Evolutionary conservation across 2,329 filamentous ascomycete genomes (phyloP).

Genomic region (Zarea fungicola): DNA sequence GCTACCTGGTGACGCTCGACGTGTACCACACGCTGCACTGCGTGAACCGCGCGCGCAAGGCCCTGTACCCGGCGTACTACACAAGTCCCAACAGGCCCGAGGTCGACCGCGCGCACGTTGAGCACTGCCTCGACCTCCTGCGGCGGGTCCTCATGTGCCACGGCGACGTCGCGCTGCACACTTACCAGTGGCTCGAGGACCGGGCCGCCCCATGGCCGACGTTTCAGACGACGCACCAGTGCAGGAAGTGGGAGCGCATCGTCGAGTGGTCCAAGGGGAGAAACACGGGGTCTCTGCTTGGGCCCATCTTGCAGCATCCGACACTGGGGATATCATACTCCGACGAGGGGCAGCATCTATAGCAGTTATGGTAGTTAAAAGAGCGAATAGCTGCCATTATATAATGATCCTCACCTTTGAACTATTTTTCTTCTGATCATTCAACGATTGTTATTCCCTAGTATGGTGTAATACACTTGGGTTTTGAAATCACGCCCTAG

Average conservation of each 20-base stretch:
- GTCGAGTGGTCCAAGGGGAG: background rate
- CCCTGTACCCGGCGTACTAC: conserved; percentile 13
- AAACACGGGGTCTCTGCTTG: background rate
- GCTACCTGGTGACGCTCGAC: conserved; percentile 14
- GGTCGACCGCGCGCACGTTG: conserved; percentile 1
- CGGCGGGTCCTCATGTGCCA: conserved; percentile 18
- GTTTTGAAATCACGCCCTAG: no score
- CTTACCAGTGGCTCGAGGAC: conserved; percentile 12
- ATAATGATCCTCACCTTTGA: no score
- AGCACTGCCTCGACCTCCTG: conserved; percentile 17
- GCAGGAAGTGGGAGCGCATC: background rate
- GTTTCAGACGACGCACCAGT: conserved; percentile 7
- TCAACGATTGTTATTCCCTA: no score
- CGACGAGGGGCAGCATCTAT: background rate
- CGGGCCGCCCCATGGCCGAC: conserved; percentile 6
- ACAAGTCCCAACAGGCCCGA: conserved; percentile 6
- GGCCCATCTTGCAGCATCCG: background rate
- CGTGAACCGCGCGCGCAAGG: conserved; percentile 13
- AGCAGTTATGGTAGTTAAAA: no score
- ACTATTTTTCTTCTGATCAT: no score
- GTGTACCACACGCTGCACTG: conserved; percentile 15
- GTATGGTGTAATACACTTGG: no score
- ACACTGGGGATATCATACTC: background rate
- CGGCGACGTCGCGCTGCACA: conserved; percentile 11
- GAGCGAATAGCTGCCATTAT: background rate